Base-by-base conservation (phyloP, 164 flowering plant species). In the Dillenia suffruticosa region DNA sequence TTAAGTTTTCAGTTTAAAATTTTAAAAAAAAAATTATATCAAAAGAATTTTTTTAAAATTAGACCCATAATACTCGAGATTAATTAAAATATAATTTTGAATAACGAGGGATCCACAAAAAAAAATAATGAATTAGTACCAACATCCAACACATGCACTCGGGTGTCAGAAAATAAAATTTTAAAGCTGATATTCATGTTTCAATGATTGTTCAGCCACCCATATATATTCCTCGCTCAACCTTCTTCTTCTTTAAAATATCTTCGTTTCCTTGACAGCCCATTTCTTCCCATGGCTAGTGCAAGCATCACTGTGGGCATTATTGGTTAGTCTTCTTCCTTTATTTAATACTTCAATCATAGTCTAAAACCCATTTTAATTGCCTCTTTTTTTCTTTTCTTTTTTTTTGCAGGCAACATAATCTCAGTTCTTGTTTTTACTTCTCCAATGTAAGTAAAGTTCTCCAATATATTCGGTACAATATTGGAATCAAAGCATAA, bases 361-460 rank as follows among this genome's bases (percentile, higher is more conserved):
- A 2, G 8, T 0, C 54, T 15, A 22, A 1, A 17, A 11, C 4
- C 9, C 12, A 12, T 55, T 59, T 15, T 0, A 10, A 4, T 8
- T 1, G 40, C n/a, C 43, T 9, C 14, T 1, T 58, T 55, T 9
- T 46, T 48, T 12, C 12, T 51, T 11, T 16, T 48, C n/a, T 2
- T 54, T 19, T 57, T 40, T 50, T 26, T 69, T 74, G 71, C 83
- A 84, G 93, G 89, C 12, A 88, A 88, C 56, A 49, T 89, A 3
- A 75, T 89, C 19, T 84, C 96, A 15, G 65, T 86, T 15, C 71
- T 86, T 61, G 85, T 84, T 46, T 88, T 84, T 56, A 48, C 82
- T 47, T 81, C 92, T 61, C 96, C 96, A 55, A 74, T 84, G 96
- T 88, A 68, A 82, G 92, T 72, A 44, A n/a, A 1, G 32, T 32